Evolutionary conservation across 2,329 filamentous ascomycete genomes (phyloP).

Genomic region (Seiridium cupressi): DNA sequence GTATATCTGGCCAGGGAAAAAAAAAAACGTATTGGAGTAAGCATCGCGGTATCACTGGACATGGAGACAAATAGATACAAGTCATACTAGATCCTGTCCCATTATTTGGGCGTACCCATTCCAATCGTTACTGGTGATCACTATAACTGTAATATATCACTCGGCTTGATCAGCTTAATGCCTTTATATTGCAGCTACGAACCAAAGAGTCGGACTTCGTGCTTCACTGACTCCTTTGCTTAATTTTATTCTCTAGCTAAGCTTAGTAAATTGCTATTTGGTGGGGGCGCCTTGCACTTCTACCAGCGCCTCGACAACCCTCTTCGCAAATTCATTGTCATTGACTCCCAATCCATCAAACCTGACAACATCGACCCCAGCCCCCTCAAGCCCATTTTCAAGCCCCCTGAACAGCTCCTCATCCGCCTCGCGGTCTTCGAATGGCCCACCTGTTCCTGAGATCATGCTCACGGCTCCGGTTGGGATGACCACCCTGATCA

Average conservation of each 20-base stretch:
- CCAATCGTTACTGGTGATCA: too few relatives aligned
- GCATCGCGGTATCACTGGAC: too few relatives aligned
- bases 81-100: too few relatives aligned
- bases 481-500: conserved; percentile 58
- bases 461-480: conserved; percentile 61
- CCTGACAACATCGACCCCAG: conserved; percentile 46
- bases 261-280: neutral
- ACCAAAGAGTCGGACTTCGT: too few relatives aligned
- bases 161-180: too few relatives aligned
- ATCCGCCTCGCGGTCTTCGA: conserved; percentile 43
- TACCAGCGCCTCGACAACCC: conserved; percentile 3
- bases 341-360: conserved; percentile 52
- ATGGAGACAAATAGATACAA: too few relatives aligned
- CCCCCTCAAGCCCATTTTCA: conserved; percentile 43
- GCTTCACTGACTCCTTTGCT: too few relatives aligned
- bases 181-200: too few relatives aligned
- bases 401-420: conserved; percentile 53
- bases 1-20: too few relatives aligned
- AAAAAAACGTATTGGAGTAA: too few relatives aligned
- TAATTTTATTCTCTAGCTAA: neutral
- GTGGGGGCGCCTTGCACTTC: neutral
- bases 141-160: too few relatives aligned
- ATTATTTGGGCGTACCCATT: too few relatives aligned
- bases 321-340: conserved; percentile 28
- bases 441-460: conserved; percentile 49